Evolutionary conservation across 305 asterid species (phyloP).

Genomic region (Nicotiana rustica): DNA sequence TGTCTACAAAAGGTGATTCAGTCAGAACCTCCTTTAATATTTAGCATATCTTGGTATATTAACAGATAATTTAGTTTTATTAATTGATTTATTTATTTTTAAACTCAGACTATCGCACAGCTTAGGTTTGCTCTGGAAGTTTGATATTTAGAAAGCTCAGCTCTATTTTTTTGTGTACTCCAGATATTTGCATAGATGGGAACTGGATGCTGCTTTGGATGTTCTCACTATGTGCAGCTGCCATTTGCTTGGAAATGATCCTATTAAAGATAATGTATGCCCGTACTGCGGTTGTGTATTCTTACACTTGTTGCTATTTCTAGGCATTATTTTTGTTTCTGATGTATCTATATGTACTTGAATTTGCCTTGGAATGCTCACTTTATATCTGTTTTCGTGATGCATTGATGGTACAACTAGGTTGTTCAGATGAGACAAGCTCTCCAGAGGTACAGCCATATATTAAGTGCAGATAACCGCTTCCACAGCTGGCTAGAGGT

Average conservation of each 20-base stretch:
- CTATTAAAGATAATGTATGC: slow-evolving; percentile 78
- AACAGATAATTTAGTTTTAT: not conserved
- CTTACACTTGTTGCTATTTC: slow-evolving; percentile 26
- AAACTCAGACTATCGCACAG: slow-evolving; percentile 21
- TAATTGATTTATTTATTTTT: not conserved
- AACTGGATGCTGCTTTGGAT: slow-evolving; percentile 94
- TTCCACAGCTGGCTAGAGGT: slow-evolving; percentile 99
- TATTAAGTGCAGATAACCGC: slow-evolving; percentile 91
- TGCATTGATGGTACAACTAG: slow-evolving; percentile 48
- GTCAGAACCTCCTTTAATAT: not conserved
- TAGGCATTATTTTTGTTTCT: slow-evolving; percentile 22
- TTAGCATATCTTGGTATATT: not conserved
- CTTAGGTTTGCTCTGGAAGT: slow-evolving; percentile 21
- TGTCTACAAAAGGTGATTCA: not conserved
- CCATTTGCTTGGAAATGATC: slow-evolving; percentile 72
- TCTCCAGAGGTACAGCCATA: slow-evolving; percentile 84
- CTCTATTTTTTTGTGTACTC: slow-evolving; percentile 27
- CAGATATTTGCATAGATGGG: slow-evolving; percentile 90
- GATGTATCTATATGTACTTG: not conserved
- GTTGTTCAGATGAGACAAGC: slow-evolving; percentile 88
- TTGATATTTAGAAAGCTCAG: slow-evolving; percentile 28
- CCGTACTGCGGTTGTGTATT: slow-evolving; percentile 32
- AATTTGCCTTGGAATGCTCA: slow-evolving; percentile 10
- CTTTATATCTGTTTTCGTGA: slow-evolving; percentile 28
- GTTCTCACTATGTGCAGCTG: slow-evolving; percentile 97